A percentile compares a stretch with the other conserved stretches of the same genome.
phyloP scores from a whole-genome alignment of 1,284 basidiomycete genomes.

The Malassezia cuniculi region DNA sequence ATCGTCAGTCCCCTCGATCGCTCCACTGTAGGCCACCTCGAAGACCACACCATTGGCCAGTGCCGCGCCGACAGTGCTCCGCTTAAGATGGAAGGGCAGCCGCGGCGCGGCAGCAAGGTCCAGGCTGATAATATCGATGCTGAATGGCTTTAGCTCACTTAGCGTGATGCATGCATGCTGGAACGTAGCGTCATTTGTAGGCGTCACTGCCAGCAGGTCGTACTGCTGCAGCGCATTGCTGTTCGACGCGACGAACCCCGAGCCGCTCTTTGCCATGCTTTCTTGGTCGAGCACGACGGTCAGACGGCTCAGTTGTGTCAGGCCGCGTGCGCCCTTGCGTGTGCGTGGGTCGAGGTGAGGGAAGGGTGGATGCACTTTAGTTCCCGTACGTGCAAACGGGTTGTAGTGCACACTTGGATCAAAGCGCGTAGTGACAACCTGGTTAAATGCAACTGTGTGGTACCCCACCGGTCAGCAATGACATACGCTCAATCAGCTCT shows the following conservation, averaged over 20 bases:
- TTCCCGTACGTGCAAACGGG: conserved; percentile 14
- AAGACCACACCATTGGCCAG: conserved; percentile 70
- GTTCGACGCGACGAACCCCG: conserved; percentile 28
- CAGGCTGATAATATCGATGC: conserved; percentile 67
- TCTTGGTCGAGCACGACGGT: conserved; percentile 40
- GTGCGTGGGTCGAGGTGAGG: conserved; percentile 32
- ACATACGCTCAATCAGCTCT: conserved; percentile 18
- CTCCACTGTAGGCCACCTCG: conserved; percentile 56
- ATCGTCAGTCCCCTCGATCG: conserved; percentile 3
- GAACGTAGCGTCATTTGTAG: conserved; percentile 60
- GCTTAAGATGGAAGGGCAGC: conserved; percentile 65
- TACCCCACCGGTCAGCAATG: conserved; percentile 20
- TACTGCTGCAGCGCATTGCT: conserved; percentile 50
- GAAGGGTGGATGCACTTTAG: conserved; percentile 21
- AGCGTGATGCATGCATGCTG: conserved; percentile 67
- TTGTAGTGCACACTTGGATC: conserved; percentile 22
- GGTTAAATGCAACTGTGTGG: conserved; percentile 31
- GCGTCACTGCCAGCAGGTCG: conserved; percentile 62
- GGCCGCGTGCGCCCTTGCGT: neutral
- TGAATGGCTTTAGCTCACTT: conserved; percentile 61
- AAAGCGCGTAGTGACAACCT: conserved; percentile 23
- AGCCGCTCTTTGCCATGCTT: conserved; percentile 26
- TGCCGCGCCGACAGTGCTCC: conserved; percentile 65
- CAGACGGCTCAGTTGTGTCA: conserved; percentile 38
- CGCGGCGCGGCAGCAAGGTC: conserved; percentile 62